Evolutionary conservation across 169 alveolate genomes (phyloP).

Genomic region (Eimeria tenella): DNA sequence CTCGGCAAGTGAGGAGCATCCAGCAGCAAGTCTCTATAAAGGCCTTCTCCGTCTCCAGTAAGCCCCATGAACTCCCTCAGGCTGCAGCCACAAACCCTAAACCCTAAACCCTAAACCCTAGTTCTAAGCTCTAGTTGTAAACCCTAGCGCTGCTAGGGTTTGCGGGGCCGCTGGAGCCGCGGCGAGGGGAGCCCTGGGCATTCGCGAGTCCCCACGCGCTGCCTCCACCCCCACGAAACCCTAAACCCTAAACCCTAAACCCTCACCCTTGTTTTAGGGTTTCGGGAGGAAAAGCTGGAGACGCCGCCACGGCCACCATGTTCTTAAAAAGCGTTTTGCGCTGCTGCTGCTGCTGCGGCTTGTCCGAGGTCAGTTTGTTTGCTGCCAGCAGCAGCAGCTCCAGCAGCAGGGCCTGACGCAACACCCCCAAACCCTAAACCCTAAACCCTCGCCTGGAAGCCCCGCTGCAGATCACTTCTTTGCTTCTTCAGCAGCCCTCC

Average conservation of each 20-base stretch:
- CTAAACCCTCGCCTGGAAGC: background rate
- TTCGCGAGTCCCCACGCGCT: too few relatives aligned
- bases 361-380: background rate
- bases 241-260: constrained; percentile 52
- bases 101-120: constrained; percentile 40
- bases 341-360: background rate
- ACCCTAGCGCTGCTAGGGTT: too few relatives aligned
- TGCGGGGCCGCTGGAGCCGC: too few relatives aligned
- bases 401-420: constrained; percentile 12
- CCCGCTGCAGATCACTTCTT: background rate
- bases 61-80: constrained; percentile 66
- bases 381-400: constrained; percentile 25
- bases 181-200: too few relatives aligned
- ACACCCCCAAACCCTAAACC: background rate
- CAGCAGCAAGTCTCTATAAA: constrained; percentile 44
- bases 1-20: constrained; percentile 66
- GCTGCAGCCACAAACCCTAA: constrained; percentile 47
- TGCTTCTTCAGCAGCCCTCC: background rate
- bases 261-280: constrained; percentile 37
- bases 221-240: background rate
- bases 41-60: constrained; percentile 36
- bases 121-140: background rate
- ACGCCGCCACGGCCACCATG: constrained; percentile 11
- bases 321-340: background rate
- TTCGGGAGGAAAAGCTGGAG: constrained; percentile 36